Percentiles rank a stretch among this genome's conserved stretches.
Evolutionary conservation across 2,329 filamentous ascomycete species (phyloP).

Genomic region (Exophiala calicioides): DNA sequence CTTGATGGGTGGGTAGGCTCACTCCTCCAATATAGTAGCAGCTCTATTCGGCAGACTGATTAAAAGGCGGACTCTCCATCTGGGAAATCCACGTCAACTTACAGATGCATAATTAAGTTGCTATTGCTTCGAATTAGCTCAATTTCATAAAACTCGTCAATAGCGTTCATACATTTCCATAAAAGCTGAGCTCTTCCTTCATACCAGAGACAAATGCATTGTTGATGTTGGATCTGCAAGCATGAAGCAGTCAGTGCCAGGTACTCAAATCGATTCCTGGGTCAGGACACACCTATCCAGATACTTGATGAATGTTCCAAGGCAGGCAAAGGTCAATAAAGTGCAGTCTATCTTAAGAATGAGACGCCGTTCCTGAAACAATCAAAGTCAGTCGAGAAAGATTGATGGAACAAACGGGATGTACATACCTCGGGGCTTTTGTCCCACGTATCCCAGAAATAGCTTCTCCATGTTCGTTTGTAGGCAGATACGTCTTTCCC

Average conservation of each 20-base stretch:
- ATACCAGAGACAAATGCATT: constrained; percentile 28
- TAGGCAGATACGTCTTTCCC: not conserved
- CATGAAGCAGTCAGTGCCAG: not conserved
- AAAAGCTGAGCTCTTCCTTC: constrained; percentile 52
- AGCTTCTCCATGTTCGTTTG: not conserved
- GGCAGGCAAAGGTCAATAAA: not conserved
- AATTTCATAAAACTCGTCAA: no score
- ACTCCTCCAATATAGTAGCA: no score
- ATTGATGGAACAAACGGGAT: not conserved
- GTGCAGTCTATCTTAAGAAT: not conserved
- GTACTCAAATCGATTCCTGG: not conserved
- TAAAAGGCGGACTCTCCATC: no score
- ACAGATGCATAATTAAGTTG: constrained; percentile 48
- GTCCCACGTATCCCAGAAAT: constrained; percentile 1
- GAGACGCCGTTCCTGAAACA: not conserved
- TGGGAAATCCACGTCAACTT: no score
- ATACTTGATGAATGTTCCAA: not conserved
- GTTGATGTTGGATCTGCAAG: not conserved
- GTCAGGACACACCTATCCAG: not conserved
- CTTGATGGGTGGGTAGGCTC: no score
- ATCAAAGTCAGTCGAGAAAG: not conserved
- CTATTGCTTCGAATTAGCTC: no score
- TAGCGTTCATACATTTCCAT: constrained; percentile 46
- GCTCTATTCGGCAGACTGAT: no score
- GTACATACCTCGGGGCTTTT: not conserved